These are phyloP conservation scores for Apiospora rasikravindrae DNA, from an alignment of 2,329 filamentous ascomycete genomes.

Conservation along the genomic window DNA sequence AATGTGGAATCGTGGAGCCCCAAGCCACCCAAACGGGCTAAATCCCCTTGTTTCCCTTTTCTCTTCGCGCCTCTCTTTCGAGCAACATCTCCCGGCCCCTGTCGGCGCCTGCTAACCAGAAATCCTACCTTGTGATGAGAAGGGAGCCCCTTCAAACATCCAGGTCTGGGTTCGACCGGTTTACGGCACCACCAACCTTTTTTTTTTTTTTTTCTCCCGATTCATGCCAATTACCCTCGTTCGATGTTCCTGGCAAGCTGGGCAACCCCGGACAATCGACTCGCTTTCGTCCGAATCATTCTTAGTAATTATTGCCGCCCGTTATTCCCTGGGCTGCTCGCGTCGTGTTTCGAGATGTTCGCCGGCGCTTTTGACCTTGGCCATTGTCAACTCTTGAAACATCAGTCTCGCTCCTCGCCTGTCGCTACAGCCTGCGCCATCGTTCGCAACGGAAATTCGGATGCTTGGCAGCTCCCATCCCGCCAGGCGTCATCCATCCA, in stretches of 20 bases:
- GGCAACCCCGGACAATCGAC: slow-evolving; percentile 1
- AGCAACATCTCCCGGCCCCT: background rate
- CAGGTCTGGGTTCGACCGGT: slow-evolving; percentile 2
- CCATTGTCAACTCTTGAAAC: background rate
- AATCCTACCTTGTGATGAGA: slow-evolving; percentile 15
- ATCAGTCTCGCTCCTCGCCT: background rate
- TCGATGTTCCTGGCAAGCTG: background rate
- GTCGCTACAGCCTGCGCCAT: background rate
- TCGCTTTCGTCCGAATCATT: slow-evolving; percentile 7
- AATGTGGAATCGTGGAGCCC: slow-evolving; percentile 18
- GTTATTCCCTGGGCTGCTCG: background rate
- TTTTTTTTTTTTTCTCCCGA: background rate
- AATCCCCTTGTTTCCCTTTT: background rate
- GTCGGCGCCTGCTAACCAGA: background rate
- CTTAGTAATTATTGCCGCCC: slow-evolving; percentile 11
- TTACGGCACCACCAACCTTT: slow-evolving; percentile 7
- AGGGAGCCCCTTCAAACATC: slow-evolving; percentile 16
- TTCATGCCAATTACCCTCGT: background rate
- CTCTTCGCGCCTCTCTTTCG: background rate
- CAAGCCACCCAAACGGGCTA: background rate
- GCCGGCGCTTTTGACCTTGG: background rate
- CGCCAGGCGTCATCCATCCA: background rate
- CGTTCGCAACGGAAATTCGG: background rate
- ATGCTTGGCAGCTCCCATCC: background rate
- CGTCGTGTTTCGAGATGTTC: slow-evolving; percentile 8